A percentile compares a stretch with the other conserved stretches of the same genome.
Evolutionary conservation across 1,284 basidiomycete species (phyloP).

Genomic region (Phylloporus gajari): DNA sequence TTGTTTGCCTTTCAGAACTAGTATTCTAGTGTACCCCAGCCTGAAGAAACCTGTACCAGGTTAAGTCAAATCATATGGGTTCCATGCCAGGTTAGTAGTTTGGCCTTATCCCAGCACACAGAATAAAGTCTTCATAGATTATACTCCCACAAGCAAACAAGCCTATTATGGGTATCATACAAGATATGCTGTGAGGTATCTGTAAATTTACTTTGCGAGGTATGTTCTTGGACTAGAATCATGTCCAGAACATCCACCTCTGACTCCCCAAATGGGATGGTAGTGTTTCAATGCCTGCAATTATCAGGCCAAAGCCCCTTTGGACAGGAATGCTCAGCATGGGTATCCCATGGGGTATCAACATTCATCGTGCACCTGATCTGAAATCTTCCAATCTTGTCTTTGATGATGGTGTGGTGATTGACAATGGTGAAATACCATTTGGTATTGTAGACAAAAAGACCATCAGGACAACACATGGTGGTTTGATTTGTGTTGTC

Average conservation of each 20-base stretch:
- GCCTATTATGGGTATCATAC: slow-evolving; percentile 99
- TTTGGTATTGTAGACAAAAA: slow-evolving; percentile 98
- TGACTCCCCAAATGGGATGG: slow-evolving; percentile 99
- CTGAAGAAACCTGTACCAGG: slow-evolving; percentile 98
- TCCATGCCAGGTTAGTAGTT: slow-evolving; percentile 80
- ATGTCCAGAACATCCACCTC: slow-evolving; percentile 95
- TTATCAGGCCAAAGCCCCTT: slow-evolving; percentile 95
- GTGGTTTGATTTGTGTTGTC: slow-evolving; percentile 95
- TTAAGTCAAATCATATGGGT: slow-evolving; percentile 99
- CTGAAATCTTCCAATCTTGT: slow-evolving; percentile 84
- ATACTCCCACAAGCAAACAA: slow-evolving; percentile 99
- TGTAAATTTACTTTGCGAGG: slow-evolving; percentile 98
- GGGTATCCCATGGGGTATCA: slow-evolving; percentile 96
- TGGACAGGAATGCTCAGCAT: slow-evolving; percentile 97
- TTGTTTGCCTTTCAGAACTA: slow-evolving; percentile 13
- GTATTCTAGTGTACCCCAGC: slow-evolving; percentile 86
- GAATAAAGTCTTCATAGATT: slow-evolving; percentile 66
- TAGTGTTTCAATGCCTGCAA: slow-evolving; percentile 88
- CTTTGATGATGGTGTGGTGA: slow-evolving; percentile 93
- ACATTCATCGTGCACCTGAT: slow-evolving; percentile 86
- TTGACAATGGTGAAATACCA: slow-evolving; percentile 97
- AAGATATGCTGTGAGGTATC: slow-evolving; percentile 97
- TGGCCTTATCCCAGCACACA: neutral
- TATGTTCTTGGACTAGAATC: slow-evolving; percentile 91
- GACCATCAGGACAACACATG: slow-evolving; percentile 94